These are phyloP conservation scores for Penicillium malachiteum DNA, from an alignment of 495 filamentous ascomycete species.

Conservation along the genomic window DNA sequence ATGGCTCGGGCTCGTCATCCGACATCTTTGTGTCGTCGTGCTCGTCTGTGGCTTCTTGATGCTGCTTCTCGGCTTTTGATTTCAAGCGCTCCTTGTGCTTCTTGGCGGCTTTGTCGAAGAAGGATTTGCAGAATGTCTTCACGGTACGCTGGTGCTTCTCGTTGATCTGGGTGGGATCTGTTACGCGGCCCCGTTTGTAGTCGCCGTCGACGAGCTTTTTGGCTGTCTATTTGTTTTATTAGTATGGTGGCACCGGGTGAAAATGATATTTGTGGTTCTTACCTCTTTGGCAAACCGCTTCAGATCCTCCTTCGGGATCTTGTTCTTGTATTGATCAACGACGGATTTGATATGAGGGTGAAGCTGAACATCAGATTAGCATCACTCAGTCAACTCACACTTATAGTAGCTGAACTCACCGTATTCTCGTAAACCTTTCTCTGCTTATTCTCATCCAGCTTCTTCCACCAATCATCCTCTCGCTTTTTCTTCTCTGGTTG, in stretches of 20 bases:
- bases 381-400: background rate
- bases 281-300: slow-evolving; percentile 87
- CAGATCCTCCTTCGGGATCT: slow-evolving; percentile 81
- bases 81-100: slow-evolving; percentile 72
- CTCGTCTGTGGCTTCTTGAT: slow-evolving; percentile 5
- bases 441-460: slow-evolving; percentile 76
- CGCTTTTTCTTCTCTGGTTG: slow-evolving; percentile 61
- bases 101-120: slow-evolving; percentile 77
- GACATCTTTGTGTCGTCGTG: slow-evolving; percentile 51
- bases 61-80: slow-evolving; percentile 54
- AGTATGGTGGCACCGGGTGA: background rate
- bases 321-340: slow-evolving; percentile 78
- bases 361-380: slow-evolving; percentile 50
- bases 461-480: slow-evolving; percentile 74
- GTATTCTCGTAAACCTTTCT: slow-evolving; percentile 93
- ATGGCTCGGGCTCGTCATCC: slow-evolving; percentile 51
- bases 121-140: slow-evolving; percentile 76
- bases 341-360: slow-evolving; percentile 81
- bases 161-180: slow-evolving; percentile 78
- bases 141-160: slow-evolving; percentile 77
- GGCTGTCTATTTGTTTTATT: slow-evolving; percentile 47
- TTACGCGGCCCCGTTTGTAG: slow-evolving; percentile 80
- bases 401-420: slow-evolving; percentile 46
- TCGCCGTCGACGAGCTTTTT: slow-evolving; percentile 88
- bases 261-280: slow-evolving; percentile 10